phyloP scores from a whole-genome alignment of 2,329 filamentous ascomycete species.

The Paecilomyces niveus region DNA sequence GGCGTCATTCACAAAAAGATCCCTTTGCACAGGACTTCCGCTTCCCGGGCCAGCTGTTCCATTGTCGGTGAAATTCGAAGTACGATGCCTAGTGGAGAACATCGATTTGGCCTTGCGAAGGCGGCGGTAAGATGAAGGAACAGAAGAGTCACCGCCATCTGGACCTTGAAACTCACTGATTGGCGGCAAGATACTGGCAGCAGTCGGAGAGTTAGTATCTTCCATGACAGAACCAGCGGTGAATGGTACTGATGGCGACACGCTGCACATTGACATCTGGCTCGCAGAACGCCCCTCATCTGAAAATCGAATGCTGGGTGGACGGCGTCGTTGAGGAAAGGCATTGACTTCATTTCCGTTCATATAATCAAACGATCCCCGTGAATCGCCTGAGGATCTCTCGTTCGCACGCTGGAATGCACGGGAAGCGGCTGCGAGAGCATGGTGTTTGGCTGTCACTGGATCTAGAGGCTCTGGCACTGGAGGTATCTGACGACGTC shows the following conservation, averaged over 20 bases:
- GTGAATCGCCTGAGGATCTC: conserved; percentile 18
- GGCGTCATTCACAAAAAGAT: conserved; percentile 1
- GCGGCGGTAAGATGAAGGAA: conserved; percentile 41
- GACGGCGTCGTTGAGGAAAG: conserved; percentile 16
- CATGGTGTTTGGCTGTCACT: conserved; percentile 25
- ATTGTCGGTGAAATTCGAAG: conserved; percentile 14
- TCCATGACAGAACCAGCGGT: conserved; percentile 1
- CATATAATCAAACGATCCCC: conserved; percentile 20
- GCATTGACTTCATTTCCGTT: conserved; percentile 16
- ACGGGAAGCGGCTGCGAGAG: conserved; percentile 34
- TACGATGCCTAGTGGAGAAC: conserved; percentile 33
- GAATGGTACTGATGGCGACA: neutral
- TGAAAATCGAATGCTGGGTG: conserved; percentile 9
- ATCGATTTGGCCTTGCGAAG: conserved; percentile 43
- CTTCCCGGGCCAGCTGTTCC: conserved; percentile 6
- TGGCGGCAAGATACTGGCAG: conserved; percentile 15
- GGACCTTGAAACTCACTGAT: conserved; percentile 25
- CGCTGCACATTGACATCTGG: neutral
- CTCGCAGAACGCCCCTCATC: conserved; percentile 6
- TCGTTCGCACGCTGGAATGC: conserved; percentile 34
- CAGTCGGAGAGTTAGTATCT: conserved; percentile 3
- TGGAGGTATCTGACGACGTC: conserved; percentile 14
- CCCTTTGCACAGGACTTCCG: neutral
- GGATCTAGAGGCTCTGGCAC: conserved; percentile 20
- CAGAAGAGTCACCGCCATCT: conserved; percentile 29